Base-by-base conservation (phyloP, 768 basidiomycete species). In the Coprinopsis strossmayeri region DNA sequence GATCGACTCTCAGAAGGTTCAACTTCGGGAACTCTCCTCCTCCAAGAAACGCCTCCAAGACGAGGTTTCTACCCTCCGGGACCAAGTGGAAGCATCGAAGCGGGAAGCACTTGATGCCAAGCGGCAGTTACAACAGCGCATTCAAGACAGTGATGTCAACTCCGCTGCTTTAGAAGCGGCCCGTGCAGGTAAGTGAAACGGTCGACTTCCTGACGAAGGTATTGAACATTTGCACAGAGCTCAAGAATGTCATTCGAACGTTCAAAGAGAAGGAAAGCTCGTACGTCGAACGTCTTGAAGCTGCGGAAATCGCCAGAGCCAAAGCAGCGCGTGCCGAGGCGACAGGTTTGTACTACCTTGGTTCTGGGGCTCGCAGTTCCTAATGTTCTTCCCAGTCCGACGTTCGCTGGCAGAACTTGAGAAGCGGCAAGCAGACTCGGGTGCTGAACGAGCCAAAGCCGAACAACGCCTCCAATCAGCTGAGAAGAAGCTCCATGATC, bases 261-360 rank as follows among this genome's bases (percentile, higher is more conserved):
- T 81, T 84, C 64, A 81, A 84, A 58, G 65, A 74, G 25, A 86
- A 87, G 57, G 73, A 79, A 27, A 71, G 76, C 42, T 66, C 71
- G 1, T 78, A 79, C 49, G 74, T 79, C 25, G 72, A 74, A 38
- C 75, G 77, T 9, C 71, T 87, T 18, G 82, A 89, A 60, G 77
- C 77, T 11, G 74, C 81, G 0, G 87, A 90, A 57, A 78, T 87
- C 44, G 79, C 78, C 5, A 72, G 77, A 39, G 83, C 77, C 4
- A 87, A 81, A 55, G 73, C 77, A 12, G 76, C 78, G 40, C 76
- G 82, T 13, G 76, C 76, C 2, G 87, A 87, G 63, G 72, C 77
- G 3, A 72, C 77, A 55, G 72, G 87, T 87, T 50, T 45, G 69
- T 30, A 45, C 12, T 17, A 24, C 5, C 9, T n/a, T 51, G 18